Conservation (phyloP, 2,329 filamentous ascomycete species). For the Diaporthe sp. region DNA sequence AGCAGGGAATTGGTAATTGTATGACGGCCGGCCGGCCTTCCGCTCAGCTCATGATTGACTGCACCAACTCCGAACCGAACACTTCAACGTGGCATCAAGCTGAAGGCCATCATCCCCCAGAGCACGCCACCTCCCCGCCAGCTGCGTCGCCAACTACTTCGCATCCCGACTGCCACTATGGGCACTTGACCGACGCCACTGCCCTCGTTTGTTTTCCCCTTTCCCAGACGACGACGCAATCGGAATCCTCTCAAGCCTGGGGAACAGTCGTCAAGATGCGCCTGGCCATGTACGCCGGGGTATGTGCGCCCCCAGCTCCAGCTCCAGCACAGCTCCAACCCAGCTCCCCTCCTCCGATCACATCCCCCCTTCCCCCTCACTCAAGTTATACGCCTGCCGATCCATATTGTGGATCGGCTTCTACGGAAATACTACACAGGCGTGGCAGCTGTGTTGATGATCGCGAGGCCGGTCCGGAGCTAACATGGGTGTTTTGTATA, state of each 20-base stretch:
- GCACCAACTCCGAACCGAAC: slow-evolving; percentile 9
- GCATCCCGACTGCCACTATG: slow-evolving; percentile 36
- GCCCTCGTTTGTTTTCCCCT: slow-evolving; percentile 16
- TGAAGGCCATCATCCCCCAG: slow-evolving; percentile 20
- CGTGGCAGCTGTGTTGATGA: slow-evolving; percentile 35
- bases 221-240: not conserved
- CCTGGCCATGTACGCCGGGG: slow-evolving; percentile 71
- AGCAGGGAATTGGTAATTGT: slow-evolving; percentile 22
- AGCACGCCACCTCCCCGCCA: slow-evolving; percentile 34
- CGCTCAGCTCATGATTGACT: slow-evolving; percentile 6
- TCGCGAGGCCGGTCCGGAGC: not conserved
- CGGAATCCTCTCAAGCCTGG: not conserved
- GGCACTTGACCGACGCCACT: slow-evolving; percentile 36
- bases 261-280: slow-evolving; percentile 61
- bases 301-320: slow-evolving; percentile 52
- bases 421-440: not conserved
- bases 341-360: not conserved
- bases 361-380: not conserved
- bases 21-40: slow-evolving; percentile 34
- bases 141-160: slow-evolving; percentile 9
- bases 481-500: slow-evolving; percentile 49
- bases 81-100: slow-evolving; percentile 44
- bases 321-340: not conserved
- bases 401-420: not conserved
- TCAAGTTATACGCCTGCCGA: not conserved